These are phyloP conservation scores for Raphanus sativus DNA, from an alignment of 345 rosid genomes.

Conservation along the genomic window DNA sequence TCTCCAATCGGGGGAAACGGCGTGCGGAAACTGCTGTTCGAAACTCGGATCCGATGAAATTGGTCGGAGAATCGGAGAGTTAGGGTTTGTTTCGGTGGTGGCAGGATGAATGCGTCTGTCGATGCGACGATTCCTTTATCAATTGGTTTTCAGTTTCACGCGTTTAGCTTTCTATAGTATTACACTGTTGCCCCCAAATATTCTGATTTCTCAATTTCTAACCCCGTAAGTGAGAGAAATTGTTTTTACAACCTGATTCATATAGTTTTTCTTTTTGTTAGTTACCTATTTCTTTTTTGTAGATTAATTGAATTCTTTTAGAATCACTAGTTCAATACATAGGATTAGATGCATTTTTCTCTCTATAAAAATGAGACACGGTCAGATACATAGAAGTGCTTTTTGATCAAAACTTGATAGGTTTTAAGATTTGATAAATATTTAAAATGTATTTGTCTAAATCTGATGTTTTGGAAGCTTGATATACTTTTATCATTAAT, in stretches of 20 bases:
- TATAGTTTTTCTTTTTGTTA: too few relatives aligned
- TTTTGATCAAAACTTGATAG: too few relatives aligned
- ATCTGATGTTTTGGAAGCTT: too few relatives aligned
- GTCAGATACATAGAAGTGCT: too few relatives aligned
- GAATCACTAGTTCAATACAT: too few relatives aligned
- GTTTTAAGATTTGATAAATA: too few relatives aligned
- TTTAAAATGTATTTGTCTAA: too few relatives aligned
- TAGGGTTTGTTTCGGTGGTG: conserved; percentile 27
- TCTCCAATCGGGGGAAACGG: conserved; percentile 6
- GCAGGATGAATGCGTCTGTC: neutral
- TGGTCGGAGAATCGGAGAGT: neutral
- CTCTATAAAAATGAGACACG: too few relatives aligned
- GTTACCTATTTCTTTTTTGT: too few relatives aligned
- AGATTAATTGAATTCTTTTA: too few relatives aligned
- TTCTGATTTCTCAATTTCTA: neutral
- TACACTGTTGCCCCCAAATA: neutral
- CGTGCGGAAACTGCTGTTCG: neutral
- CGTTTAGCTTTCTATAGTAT: conserved; percentile 16
- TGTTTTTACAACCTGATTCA: neutral
- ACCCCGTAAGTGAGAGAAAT: neutral
- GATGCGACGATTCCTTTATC: neutral
- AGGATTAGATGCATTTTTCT: too few relatives aligned
- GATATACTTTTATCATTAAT: too few relatives aligned
- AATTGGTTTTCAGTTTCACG: conserved; percentile 25
- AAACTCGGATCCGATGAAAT: neutral